These are phyloP conservation scores for Boletus rufocinnamomeus DNA, from an alignment of 768 basidiomycete genomes.

Conservation along the genomic window DNA sequence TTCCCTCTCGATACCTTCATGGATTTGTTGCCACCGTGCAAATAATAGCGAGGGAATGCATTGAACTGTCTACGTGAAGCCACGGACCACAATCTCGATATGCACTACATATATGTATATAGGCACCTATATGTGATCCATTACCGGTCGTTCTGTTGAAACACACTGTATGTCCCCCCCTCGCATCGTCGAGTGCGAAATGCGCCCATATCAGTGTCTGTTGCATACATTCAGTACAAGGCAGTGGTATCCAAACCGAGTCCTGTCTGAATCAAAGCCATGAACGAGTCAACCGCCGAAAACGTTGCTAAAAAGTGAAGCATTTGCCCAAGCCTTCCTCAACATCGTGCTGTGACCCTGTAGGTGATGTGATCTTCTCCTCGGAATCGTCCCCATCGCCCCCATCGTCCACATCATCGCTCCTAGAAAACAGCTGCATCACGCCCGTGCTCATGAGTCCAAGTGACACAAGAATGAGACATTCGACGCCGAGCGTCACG, in stretches of 20 bases:
- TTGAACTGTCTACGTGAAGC: not conserved
- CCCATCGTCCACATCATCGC: not conserved
- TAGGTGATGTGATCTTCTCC: not conserved
- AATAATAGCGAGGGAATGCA: too few species aligned
- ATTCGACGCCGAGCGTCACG: slow-evolving; percentile 11
- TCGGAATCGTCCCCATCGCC: not conserved
- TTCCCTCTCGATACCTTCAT: not conserved
- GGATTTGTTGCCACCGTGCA: not conserved
- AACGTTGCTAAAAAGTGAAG: not conserved
- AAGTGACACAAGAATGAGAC: not conserved
- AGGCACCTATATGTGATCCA: not conserved
- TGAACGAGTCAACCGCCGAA: not conserved
- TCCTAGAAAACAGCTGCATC: not conserved
- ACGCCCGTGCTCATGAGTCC: not conserved
- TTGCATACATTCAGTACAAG: not conserved
- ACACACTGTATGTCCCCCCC: not conserved
- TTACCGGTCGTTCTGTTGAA: not conserved
- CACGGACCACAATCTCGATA: not conserved
- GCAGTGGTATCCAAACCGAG: not conserved
- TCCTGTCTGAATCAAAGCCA: not conserved
- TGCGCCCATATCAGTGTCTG: not conserved
- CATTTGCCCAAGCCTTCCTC: slow-evolving; percentile 2
- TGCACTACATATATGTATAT: too few species aligned
- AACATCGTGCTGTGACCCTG: not conserved
- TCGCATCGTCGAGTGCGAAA: not conserved